Evolutionary conservation across 495 filamentous ascomycete species (phyloP).

Genomic region (Penicillium canescens): DNA sequence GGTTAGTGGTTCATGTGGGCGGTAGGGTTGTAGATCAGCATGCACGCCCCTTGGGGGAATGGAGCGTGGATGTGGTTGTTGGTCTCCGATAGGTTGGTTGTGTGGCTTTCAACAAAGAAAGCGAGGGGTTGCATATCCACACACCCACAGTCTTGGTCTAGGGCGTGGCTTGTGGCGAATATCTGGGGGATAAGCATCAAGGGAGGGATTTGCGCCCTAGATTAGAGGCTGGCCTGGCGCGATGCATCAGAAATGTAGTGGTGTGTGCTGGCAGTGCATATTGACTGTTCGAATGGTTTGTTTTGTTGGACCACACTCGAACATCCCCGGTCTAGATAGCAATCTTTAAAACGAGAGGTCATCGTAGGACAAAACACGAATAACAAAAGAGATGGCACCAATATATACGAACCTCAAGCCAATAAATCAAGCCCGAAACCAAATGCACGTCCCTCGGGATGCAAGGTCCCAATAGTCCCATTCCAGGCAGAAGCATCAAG

Average conservation of each 20-base stretch:
- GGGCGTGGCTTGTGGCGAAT: conserved; percentile 5
- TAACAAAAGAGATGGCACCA: background rate
- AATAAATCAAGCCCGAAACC: background rate
- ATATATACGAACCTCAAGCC: background rate
- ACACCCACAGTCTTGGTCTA: background rate
- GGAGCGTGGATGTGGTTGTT: conserved; percentile 3
- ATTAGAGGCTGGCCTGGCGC: background rate
- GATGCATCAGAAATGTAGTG: conserved; percentile 7
- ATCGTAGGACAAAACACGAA: too few species aligned
- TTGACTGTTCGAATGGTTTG: background rate
- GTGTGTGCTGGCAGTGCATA: background rate
- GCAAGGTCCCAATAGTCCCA: conserved; percentile 28
- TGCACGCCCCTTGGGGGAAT: conserved; percentile 1
- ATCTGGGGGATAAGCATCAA: conserved; percentile 15
- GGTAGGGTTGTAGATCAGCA: conserved; percentile 13
- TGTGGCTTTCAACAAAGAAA: conserved; percentile 7
- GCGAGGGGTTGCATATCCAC: conserved; percentile 13
- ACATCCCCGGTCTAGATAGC: too few species aligned
- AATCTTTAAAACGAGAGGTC: too few species aligned
- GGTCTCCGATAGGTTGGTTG: conserved; percentile 22
- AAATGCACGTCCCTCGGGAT: conserved; percentile 19
- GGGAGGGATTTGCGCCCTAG: conserved; percentile 7
- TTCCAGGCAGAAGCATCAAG: conserved; percentile 15
- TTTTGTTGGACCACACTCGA: background rate
- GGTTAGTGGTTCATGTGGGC: background rate